Evolutionary conservation across 305 asterid species (phyloP).

Genomic region (Fraxinus floribunda): DNA sequence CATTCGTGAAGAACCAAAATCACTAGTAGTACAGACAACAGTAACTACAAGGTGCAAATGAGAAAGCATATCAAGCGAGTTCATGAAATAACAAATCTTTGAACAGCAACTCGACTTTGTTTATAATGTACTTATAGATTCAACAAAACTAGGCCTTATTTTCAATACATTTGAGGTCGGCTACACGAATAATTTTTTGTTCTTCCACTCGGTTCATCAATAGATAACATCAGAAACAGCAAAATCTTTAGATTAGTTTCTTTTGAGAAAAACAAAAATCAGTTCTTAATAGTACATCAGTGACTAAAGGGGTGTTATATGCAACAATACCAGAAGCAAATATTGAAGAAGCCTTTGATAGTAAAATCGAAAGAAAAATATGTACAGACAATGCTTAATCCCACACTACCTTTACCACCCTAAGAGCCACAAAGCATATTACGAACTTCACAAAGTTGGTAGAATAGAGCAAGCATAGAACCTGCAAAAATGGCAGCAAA

Average conservation of each 20-base stretch:
- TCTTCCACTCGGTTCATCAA: background rate
- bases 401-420: background rate
- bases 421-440: background rate
- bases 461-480: slow-evolving; percentile 19
- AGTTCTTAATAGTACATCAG: background rate
- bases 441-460: background rate
- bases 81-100: background rate
- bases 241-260: background rate
- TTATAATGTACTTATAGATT: background rate
- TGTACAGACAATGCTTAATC: background rate
- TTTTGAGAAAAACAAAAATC: background rate
- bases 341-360: background rate
- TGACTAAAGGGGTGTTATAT: background rate
- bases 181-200: background rate
- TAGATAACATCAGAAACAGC: background rate
- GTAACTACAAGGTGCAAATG: background rate
- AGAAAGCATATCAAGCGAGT: background rate
- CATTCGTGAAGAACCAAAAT: slow-evolving; percentile 14
- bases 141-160: background rate
- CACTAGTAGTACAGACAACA: background rate
- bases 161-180: background rate
- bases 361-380: background rate
- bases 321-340: background rate
- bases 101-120: background rate
- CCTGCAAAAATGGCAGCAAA: slow-evolving; percentile 95